Evolutionary conservation across 768 basidiomycete genomes (phyloP), one percentile per base, ranked within the genome.

Genomic region (button mushroom (Agaricus bisporus)): DNA sequence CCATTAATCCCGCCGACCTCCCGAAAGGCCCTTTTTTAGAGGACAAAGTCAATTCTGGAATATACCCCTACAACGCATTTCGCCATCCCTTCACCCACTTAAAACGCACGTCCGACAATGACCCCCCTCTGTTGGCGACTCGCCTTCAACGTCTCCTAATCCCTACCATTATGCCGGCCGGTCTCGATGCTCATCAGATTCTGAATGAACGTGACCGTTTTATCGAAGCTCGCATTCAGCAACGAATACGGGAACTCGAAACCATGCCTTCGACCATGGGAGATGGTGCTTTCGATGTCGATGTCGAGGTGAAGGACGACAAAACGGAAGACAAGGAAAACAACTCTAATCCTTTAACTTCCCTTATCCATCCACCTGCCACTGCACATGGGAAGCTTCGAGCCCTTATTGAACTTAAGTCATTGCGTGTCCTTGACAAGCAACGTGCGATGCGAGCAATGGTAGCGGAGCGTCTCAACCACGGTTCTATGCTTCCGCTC

Each of bases 51-150:
- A 75, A 81, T 54, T 93, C 91, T 0, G 81, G 82, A 38, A 85
- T 95, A 55, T 93, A 95, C 62, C 94, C 94, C 2, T 95, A 94
- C 73, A 95, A 95, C 66, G 86, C 94, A 17, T 95, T 83, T 65
- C 77, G 80, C 26, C 82, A 93, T 61, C 94, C 94, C 11, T 87
- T 95, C 66, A 75, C 84, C 3, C 86, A 91, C 58, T 81, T 90
- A 58, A 84, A 86, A 56, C 83, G 88, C 37, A 73, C 78, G 22
- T 58, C 79, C 28, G 81, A 82, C 48, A 75, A 72, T 47, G 82
- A 83, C 63, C 83, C 84, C 12, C 68, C 75, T 41, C 70, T 83
- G 53, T 85, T 82, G 60, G 81, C 84, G 1, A 86, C 86, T 26
- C 84, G 86, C 32, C 74, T 91, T 26, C 89, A 91, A 63, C 79